Evolutionary conservation across 345 rosid species (phyloP), one percentile per base, ranked within the genome.

Genomic region (Eutrema heterophyllum): DNA sequence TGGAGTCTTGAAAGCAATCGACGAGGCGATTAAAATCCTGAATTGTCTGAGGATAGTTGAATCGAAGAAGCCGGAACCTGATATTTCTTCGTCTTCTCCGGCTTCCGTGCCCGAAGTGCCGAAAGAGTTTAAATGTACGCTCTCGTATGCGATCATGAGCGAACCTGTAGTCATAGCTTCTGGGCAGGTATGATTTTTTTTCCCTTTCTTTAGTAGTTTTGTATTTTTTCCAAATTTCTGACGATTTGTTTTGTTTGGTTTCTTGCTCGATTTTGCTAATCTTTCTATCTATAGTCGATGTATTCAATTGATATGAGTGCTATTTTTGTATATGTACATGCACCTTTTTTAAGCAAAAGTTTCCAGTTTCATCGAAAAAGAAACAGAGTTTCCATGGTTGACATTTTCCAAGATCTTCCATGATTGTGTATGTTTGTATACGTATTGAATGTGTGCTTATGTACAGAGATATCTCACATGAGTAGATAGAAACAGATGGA

Each of bases 161-260:
- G 70, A 68, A 14, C 90, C 91, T 64, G 90, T 88, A 12, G 69
- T 86, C 61, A 54, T 88, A 63, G 80, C 82, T 35, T 79, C 87
- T 63, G 93, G 89, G 0, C 83, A 79, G 93, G 93, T 86, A 70
- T 14, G 73, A 35, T 30, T 29, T 57, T 62, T 2, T 16, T 30
- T 9, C 13, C 2, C 8, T 6, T 29, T 27, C 57, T 66, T 13
- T 38, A 1, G 30, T 26, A 9, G 18, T 24, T 38, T n/a, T 38
- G 5, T 32, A 5, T 10, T 3, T 9, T 14, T 12, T 9, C 44
- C 13, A 35, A 46, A 11, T 15, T 32, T 24, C 2, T 72, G 15
- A 29, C 13, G n/a, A 18, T 48, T 46, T 63, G 38, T 58, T n/a
- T n/a, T n/a, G n/a, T n/a, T 67, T 32, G 0, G 36, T 35, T 52